Evolutionary conservation across 345 rosid species (phyloP).

Genomic region (Populus ilicifolia): DNA sequence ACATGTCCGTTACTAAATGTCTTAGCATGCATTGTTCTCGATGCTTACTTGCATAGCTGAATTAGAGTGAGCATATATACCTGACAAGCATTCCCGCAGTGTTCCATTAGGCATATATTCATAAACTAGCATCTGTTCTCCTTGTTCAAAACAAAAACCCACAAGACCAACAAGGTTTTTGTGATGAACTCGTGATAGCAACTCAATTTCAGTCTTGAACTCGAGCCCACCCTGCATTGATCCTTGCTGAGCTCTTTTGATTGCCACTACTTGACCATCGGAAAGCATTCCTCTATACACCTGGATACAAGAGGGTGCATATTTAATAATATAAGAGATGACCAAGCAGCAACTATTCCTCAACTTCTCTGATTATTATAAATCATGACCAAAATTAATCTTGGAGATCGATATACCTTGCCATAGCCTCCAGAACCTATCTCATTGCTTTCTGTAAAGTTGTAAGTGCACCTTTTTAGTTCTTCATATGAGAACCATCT

Average conservation of each 20-base stretch:
- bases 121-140: conserved; percentile 86
- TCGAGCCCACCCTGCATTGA: conserved; percentile 91
- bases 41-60: not conserved
- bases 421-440: conserved; percentile 96
- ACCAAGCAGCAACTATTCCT: not conserved
- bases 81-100: conserved; percentile 71
- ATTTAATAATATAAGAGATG: not conserved
- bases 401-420: conserved; percentile 41
- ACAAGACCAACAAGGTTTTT: conserved; percentile 85
- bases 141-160: conserved; percentile 87
- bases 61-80: conserved; percentile 25
- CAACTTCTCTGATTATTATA: not conserved
- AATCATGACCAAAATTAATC: not conserved
- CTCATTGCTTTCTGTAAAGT: conserved; percentile 68
- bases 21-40: not conserved
- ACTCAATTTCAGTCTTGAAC: conserved; percentile 94
- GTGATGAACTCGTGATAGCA: conserved; percentile 94
- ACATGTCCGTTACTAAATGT: not conserved
- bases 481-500: conserved; percentile 93
- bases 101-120: conserved; percentile 88
- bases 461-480: conserved; percentile 70
- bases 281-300: conserved; percentile 82
- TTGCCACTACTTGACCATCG: conserved; percentile 70
- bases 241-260: conserved; percentile 88
- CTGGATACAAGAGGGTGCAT: conserved; percentile 26